Evolutionary conservation across 2,329 filamentous ascomycete species (phyloP), one percentile per base, ranked within the genome.

Genomic region (Cladorrhinum sp.): DNA sequence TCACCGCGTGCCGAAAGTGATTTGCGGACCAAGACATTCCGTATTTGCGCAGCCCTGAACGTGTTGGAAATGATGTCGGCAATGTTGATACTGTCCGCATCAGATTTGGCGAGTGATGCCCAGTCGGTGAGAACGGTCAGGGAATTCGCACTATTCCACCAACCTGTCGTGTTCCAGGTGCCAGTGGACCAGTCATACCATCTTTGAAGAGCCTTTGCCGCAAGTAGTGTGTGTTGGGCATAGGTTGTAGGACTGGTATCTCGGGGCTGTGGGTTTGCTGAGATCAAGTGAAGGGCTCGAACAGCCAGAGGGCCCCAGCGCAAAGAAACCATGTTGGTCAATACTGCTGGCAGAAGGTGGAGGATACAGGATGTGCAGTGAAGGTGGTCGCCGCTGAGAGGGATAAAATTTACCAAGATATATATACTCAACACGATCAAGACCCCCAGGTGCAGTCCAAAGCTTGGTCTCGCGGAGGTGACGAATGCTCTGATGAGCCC

Each of bases 121-220:
- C 81, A 82, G 69, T 90, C 84, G 55, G 80, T 82, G 18, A 91
- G 72, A 2, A 79, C 80, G 0, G 86, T 89, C 61, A 91, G 75
- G 60, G 80, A 80, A 69, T 90, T 91, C 50, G 83, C 89, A 57
- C 82, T 81, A 69, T 91, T 90, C 89, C 89, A 92, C 89, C 89
- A 92, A n/a, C 81, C 81, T 7, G 81, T 79, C 0, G 81, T 81
- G 58, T 84, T 74, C 85, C 86, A 91, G 12, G 89, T 75, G 2
- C 89, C 88, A 1, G 79, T 85, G 4, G 70, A 68, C 2, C 73
- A 60, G 68, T 87, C 81, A 71, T 90, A 90, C 81, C 84, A 90
- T 2, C 65, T 62, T 66, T 89, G 85, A 1, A 90, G 76, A 5
- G 78, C 70, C 36, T 74, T 64, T 45, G 77, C 74, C 5, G 74